Percentiles rank a stretch among this genome's conserved stretches.
Conservation (phyloP, 345 rosid species). For the Erodium maritimum region DNA sequence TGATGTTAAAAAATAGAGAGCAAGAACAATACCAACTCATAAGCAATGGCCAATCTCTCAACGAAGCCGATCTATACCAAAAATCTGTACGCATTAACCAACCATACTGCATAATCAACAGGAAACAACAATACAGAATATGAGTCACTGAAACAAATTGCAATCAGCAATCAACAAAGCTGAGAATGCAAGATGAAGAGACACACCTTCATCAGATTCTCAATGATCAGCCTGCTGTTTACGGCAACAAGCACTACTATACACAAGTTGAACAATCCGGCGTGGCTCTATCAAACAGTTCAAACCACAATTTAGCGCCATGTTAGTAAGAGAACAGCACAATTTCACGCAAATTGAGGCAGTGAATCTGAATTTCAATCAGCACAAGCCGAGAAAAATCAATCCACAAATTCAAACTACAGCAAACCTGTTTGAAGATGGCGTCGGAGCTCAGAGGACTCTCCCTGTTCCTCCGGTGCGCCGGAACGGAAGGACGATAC, state of each 20-base stretch:
- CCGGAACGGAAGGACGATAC: constrained; percentile 68
- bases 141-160: background rate
- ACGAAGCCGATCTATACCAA: constrained; percentile 83
- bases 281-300: constrained; percentile 68
- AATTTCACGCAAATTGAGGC: background rate
- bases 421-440: constrained; percentile 70
- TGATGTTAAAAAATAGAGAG: background rate
- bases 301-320: background rate
- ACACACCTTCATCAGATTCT: constrained; percentile 80
- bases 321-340: background rate
- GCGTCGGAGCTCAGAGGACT: constrained; percentile 88
- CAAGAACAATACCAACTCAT: constrained; percentile 75
- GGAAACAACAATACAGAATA: constrained; percentile 2
- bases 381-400: background rate
- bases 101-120: constrained; percentile 59
- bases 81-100: constrained; percentile 81
- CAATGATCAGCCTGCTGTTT: constrained; percentile 93
- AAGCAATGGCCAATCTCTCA: constrained; percentile 94
- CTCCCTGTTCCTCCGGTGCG: constrained; percentile 58
- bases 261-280: constrained; percentile 92
- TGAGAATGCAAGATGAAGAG: background rate
- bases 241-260: constrained; percentile 95
- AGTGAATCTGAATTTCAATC: background rate
- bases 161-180: background rate
- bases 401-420: background rate